Percentiles rank a stretch among this genome's conserved stretches.
phyloP scores from a whole-genome alignment of 257 asterid species.

The Gardenia jasminoides region DNA sequence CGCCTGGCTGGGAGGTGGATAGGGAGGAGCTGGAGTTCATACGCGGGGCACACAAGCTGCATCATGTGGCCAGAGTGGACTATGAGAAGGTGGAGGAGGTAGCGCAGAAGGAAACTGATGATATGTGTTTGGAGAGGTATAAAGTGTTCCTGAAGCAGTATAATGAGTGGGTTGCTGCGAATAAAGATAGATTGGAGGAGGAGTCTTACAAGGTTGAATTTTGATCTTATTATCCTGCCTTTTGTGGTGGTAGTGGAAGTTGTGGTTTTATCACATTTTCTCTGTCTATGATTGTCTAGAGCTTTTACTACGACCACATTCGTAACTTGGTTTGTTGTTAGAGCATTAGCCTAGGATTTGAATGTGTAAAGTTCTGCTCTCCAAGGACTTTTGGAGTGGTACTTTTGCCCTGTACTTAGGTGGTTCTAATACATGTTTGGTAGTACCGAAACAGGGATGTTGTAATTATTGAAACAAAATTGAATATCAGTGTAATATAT shows the following conservation, averaged over 20 bases:
- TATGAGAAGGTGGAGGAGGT: constrained; percentile 58
- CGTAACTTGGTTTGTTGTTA: too few species aligned
- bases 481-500: background rate
- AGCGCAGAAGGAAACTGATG: constrained; percentile 42
- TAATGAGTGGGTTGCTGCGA: constrained; percentile 77
- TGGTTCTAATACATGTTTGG: background rate
- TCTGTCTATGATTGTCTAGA: background rate
- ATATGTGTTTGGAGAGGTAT: constrained; percentile 73
- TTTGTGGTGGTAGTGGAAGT: background rate
- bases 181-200: constrained; percentile 72
- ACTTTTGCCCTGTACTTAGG: background rate
- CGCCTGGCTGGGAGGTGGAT: constrained; percentile 88
- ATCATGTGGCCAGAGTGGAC: constrained; percentile 49
- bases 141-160: constrained; percentile 85
- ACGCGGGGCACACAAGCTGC: constrained; percentile 73
- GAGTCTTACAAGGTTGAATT: constrained; percentile 72
- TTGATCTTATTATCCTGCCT: background rate
- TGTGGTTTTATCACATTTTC: background rate
- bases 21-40: constrained; percentile 79
- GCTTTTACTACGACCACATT: background rate
- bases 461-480: background rate
- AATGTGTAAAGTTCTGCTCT: background rate
- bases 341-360: background rate
- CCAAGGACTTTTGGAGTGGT: background rate
- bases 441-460: background rate